These are phyloP conservation scores for Ogataea angusta DNA, from an alignment of 805 yeast species.

Conservation along the genomic window DNA sequence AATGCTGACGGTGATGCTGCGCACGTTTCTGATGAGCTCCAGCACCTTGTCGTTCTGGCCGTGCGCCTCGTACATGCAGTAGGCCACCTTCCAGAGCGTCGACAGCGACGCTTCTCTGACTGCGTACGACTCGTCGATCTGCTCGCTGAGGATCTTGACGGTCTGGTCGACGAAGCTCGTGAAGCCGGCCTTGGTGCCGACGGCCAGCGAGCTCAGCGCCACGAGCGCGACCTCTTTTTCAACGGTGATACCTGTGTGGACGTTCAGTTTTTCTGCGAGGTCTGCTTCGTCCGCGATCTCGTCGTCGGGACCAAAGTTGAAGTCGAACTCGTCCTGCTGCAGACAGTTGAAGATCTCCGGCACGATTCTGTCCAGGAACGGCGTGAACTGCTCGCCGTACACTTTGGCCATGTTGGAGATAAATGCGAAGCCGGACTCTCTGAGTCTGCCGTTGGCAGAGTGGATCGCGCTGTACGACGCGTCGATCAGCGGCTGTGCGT, in stretches of 20 bases:
- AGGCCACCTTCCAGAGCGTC: slow-evolving; percentile 78
- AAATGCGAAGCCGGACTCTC: slow-evolving; percentile 94
- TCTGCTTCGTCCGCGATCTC: slow-evolving; percentile 56
- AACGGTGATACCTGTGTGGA: slow-evolving; percentile 91
- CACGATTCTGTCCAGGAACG: slow-evolving; percentile 76
- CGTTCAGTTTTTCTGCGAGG: slow-evolving; percentile 68
- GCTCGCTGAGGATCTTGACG: slow-evolving; percentile 59
- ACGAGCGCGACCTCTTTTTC: slow-evolving; percentile 96
- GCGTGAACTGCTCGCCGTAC: slow-evolving; percentile 84
- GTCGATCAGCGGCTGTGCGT: slow-evolving; percentile 83
- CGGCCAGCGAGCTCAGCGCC: slow-evolving; percentile 83
- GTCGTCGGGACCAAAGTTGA: slow-evolving; percentile 54
- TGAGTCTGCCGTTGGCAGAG: slow-evolving; percentile 76
- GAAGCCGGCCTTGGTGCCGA: slow-evolving; percentile 80
- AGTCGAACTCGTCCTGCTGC: slow-evolving; percentile 80
- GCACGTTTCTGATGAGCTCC: slow-evolving; percentile 59
- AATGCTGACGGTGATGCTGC: slow-evolving; percentile 59
- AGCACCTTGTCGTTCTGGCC: slow-evolving; percentile 57
- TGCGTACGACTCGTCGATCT: slow-evolving; percentile 84
- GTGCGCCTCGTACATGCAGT: slow-evolving; percentile 58
- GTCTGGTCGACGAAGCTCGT: slow-evolving; percentile 72
- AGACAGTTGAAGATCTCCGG: slow-evolving; percentile 83
- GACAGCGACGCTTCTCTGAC: slow-evolving; percentile 83
- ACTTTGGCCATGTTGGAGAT: slow-evolving; percentile 93
- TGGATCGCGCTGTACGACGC: slow-evolving; percentile 79